Evolutionary conservation across 129 eudicot species (phyloP).

Genomic region (Dittrichia graveolens): DNA sequence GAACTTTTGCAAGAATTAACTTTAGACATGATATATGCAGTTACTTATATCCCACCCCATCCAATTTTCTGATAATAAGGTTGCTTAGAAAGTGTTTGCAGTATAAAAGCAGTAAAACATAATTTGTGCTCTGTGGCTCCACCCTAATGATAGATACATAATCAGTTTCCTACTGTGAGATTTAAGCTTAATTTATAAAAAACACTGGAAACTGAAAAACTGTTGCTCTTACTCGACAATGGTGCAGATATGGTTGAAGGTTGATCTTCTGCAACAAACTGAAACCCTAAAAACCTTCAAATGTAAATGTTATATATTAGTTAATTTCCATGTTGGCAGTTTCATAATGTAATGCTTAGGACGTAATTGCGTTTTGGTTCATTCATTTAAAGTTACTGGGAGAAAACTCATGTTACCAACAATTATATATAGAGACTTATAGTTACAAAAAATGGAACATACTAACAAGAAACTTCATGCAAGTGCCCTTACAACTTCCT

Average conservation of each 20-base stretch:
- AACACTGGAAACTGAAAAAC: background rate
- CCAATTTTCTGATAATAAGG: background rate
- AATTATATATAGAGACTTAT: too few species aligned
- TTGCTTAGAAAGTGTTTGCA: background rate
- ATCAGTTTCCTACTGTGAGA: background rate
- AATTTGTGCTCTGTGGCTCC: background rate
- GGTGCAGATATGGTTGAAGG: constrained; percentile 40
- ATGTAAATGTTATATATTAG: constrained; percentile 24
- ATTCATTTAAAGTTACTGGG: too few species aligned
- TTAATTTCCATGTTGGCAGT: constrained; percentile 9
- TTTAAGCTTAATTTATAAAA: background rate
- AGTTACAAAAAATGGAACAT: background rate
- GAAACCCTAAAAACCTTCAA: constrained; percentile 90
- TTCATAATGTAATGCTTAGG: background rate
- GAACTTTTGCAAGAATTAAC: background rate
- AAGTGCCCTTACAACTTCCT: background rate
- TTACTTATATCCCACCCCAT: background rate
- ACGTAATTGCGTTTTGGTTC: too few species aligned
- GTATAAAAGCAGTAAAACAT: background rate
- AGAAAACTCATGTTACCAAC: too few species aligned
- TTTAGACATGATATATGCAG: background rate
- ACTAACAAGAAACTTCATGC: background rate
- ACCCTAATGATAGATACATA: too few species aligned
- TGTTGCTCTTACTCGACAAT: constrained; percentile 52
- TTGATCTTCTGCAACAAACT: constrained; percentile 75